These are phyloP conservation scores for Phytophthora ramorum DNA, from an alignment of 352 stramenopile species.

Conservation along the genomic window DNA sequence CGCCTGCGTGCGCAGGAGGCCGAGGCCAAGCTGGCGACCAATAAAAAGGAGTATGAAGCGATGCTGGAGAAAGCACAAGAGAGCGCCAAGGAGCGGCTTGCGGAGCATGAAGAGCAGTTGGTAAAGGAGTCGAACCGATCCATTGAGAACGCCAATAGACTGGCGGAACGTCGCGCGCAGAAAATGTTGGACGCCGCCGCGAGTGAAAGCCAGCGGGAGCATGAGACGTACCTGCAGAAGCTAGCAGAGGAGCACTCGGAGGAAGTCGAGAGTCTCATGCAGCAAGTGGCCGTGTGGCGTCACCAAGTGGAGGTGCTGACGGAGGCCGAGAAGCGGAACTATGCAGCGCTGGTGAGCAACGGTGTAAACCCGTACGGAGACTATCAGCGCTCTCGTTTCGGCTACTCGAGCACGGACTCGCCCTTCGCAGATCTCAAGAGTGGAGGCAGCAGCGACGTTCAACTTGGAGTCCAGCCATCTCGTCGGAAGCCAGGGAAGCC, in stretches of 20 bases:
- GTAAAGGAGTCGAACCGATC: conserved; percentile 82
- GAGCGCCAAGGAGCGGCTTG: conserved; percentile 51
- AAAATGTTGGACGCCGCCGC: conserved; percentile 63
- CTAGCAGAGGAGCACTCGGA: conserved; percentile 84
- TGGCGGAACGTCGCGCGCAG: conserved; percentile 62
- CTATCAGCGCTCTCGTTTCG: conserved; percentile 61
- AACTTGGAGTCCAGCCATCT: conserved; percentile 1
- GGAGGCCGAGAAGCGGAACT: conserved; percentile 83
- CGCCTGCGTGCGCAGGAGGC: conserved; percentile 45
- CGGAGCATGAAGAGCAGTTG: conserved; percentile 70
- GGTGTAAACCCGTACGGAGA: conserved; percentile 67
- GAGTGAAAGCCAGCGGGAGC: conserved; percentile 58
- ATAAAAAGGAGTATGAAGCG: conserved; percentile 52
- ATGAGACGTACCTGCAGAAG: conserved; percentile 83
- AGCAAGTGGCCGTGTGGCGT: conserved; percentile 84
- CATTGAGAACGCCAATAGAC: conserved; percentile 66
- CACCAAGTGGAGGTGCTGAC: conserved; percentile 88
- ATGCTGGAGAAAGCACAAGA: conserved; percentile 57
- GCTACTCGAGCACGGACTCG: conserved; percentile 35
- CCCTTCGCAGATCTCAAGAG: conserved; percentile 28
- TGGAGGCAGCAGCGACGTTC: conserved; percentile 4
- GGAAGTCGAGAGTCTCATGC: conserved; percentile 81
- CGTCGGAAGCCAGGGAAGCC: conserved; percentile 15
- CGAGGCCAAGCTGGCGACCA: conserved; percentile 39
- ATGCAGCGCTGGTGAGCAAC: conserved; percentile 65